Conservation (phyloP, 441 rosid species). For the Omphalea diandra region DNA sequence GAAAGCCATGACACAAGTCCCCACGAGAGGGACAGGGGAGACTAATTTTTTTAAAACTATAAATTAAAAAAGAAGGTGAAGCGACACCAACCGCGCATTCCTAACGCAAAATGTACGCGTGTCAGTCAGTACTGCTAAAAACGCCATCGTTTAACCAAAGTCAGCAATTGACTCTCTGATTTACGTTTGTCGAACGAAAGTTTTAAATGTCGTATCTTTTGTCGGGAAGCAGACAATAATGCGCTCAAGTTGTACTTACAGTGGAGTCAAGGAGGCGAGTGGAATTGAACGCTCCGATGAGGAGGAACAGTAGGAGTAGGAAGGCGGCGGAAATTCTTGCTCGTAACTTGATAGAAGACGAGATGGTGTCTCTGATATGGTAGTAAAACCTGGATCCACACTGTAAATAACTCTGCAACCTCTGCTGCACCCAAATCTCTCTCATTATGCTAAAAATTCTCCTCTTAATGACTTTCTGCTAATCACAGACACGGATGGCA, state of each 20-base stretch:
- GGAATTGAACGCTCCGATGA: conserved; percentile 50
- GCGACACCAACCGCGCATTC: conserved; percentile 24
- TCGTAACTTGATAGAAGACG: conserved; percentile 26
- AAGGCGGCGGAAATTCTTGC: conserved; percentile 27
- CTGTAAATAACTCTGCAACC: conserved; percentile 22
- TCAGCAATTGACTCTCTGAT: too few species aligned
- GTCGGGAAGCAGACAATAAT: neutral
- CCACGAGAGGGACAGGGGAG: too few species aligned
- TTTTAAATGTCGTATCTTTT: neutral
- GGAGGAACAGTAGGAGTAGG: conserved; percentile 32
- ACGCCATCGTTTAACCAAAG: neutral
- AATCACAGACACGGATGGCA: neutral
- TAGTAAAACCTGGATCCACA: conserved; percentile 26
- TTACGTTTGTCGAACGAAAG: too few species aligned
- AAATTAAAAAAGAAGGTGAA: neutral
- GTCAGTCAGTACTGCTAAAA: neutral
- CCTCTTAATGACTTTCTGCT: too few species aligned
- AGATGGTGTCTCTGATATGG: conserved; percentile 26
- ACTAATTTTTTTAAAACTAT: neutral
- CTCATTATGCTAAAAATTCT: conserved; percentile 27
- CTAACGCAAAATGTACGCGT: too few species aligned
- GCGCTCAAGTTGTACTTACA: conserved; percentile 32
- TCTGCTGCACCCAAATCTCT: conserved; percentile 24
- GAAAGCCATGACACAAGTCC: conserved; percentile 6
- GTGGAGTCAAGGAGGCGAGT: conserved; percentile 40